Base-by-base conservation (phyloP, 2,329 filamentous ascomycete genomes). In the Pyricularia pennisetigena region DNA sequence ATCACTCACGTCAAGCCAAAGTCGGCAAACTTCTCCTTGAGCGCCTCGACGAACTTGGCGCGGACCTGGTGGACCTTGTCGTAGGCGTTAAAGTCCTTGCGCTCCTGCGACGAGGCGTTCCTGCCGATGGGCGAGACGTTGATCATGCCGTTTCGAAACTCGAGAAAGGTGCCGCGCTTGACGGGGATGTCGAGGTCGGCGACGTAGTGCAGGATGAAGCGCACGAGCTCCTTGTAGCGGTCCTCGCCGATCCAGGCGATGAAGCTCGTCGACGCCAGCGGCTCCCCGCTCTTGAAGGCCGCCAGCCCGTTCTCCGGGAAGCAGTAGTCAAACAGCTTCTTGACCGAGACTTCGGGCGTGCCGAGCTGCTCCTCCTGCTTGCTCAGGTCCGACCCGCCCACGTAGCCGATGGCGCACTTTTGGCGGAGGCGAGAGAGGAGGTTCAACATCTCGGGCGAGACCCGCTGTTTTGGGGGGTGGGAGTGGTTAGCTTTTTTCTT, bases 321-420 rank as follows among this genome's bases (percentile, higher is more conserved):
- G 86, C 91, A 95, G 82, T 92, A 99, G 84, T 99, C 95, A 83
- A 99, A 99, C 75, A 98, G 88, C 70, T 87, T 83, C 67, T 89
- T 93, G 70, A 98, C 94, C 73, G 90, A 85, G 30, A 81, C 79
- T 69, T 85, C 81, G 29, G 86, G 78, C 4, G 87, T 85, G 77
- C 93, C 93, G 70, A 98, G 87, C 82, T 98, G 94, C 80, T 98
- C 95, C 80, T 98, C 93, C 81, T 98, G 95, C 84, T 99, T 98
- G 78, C 79, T 82, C 71, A 97, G 87, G 84, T 98, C 91, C 74
- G 91, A 95, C 77, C 95, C 95, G 75, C 95, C 95, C 70, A 98
- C 94, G 81, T 88, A 97, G 74, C 93, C 94, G 75, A 97, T 93
- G 74, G 93, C 91, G 76, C 91, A 90, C 79, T 95, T 93, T 78